Evolutionary conservation across 257 asterid species (phyloP).

Genomic region (Solanum infundibuliforme): DNA sequence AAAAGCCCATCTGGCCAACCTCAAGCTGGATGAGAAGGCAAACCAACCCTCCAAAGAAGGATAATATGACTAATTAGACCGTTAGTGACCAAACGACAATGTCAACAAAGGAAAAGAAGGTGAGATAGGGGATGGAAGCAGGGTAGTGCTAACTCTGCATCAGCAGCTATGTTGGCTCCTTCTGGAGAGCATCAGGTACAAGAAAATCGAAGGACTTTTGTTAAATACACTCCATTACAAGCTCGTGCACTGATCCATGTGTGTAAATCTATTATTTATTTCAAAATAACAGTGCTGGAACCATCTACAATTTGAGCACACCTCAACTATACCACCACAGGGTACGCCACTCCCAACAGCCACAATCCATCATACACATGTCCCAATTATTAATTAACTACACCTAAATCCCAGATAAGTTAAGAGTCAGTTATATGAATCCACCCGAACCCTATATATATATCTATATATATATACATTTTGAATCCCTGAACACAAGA

Average conservation of each 20-base stretch:
- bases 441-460: background rate
- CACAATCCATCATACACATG: background rate
- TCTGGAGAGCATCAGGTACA: background rate
- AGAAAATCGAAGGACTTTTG: background rate
- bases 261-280: background rate
- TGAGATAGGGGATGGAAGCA: background rate
- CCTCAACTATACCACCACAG: background rate
- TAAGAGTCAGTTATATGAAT: background rate
- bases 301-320: background rate
- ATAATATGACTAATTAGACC: background rate
- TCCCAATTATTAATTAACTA: background rate
- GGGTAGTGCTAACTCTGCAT: background rate
- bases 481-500: background rate
- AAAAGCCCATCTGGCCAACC: background rate
- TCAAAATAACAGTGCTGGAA: background rate
- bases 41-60: background rate
- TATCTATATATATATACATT: too few relatives aligned
- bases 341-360: background rate
- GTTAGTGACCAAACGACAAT: background rate
- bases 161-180: background rate
- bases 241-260: background rate
- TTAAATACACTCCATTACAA: background rate
- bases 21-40: background rate
- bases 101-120: background rate
- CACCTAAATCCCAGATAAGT: background rate